Evolutionary conservation across 2,329 filamentous ascomycete species (phyloP).

Genomic region (Fusarium sp.): DNA sequence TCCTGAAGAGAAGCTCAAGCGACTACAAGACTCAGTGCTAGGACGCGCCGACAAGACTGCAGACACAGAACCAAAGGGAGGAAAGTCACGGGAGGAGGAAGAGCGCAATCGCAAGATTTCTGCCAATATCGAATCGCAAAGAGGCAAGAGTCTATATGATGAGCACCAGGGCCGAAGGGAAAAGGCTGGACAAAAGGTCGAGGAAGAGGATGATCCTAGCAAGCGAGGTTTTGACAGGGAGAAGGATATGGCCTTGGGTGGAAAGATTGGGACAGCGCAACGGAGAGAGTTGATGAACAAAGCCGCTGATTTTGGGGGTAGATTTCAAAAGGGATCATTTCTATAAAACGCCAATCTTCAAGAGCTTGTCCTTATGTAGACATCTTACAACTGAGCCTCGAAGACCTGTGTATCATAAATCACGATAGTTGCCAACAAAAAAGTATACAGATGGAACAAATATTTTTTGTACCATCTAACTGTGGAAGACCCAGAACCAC

Average conservation of each 20-base stretch:
- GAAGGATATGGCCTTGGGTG: conserved; percentile 90
- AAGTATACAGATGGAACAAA: conserved; percentile 33
- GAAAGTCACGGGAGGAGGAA: conserved; percentile 67
- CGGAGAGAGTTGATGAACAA: conserved; percentile 84
- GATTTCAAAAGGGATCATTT: conserved; percentile 84
- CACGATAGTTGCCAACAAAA: conserved; percentile 7
- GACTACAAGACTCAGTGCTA: conserved; percentile 85
- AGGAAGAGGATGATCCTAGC: conserved; percentile 91
- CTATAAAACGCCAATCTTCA: conserved; percentile 55
- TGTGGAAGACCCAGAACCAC: conserved; percentile 50
- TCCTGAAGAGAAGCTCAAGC: conserved; percentile 86
- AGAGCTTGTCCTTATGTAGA: background rate
- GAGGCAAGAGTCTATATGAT: conserved; percentile 73
- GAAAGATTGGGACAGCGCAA: conserved; percentile 80
- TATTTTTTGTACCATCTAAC: conserved; percentile 46
- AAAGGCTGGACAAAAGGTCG: conserved; percentile 56
- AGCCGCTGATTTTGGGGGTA: conserved; percentile 84
- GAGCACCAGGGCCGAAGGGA: conserved; percentile 62
- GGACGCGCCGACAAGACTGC: conserved; percentile 71
- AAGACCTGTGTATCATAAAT: background rate
- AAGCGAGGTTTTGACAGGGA: conserved; percentile 90
- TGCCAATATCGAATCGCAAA: conserved; percentile 66
- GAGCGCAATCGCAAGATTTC: conserved; percentile 65
- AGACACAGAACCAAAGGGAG: conserved; percentile 59
- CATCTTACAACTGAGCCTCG: background rate